A percentile compares a stretch with the other conserved stretches of the same genome.
Conservation (phyloP, 2,329 filamentous ascomycete species). For the Magnaporthiopsis poae region DNA sequence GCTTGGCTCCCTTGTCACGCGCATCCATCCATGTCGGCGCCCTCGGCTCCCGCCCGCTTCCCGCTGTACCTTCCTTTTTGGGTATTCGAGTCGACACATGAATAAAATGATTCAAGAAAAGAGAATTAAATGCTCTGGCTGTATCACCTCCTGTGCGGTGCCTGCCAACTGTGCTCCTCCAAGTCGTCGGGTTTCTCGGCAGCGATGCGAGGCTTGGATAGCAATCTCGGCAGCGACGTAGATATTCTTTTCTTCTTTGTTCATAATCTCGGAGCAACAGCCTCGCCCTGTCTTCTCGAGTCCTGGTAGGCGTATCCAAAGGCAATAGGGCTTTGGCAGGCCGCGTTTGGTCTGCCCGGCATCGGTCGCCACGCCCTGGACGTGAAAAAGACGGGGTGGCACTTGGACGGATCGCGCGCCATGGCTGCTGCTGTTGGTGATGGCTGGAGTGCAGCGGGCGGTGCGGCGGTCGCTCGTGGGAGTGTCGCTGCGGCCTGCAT, state of each 20-base stretch:
- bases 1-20: not conserved
- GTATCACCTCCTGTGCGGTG: not conserved
- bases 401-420: constrained; percentile 45
- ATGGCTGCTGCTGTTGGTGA: constrained; percentile 8
- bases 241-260: not conserved
- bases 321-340: constrained; percentile 40
- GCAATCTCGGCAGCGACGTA: no score
- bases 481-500: constrained; percentile 5
- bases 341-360: constrained; percentile 14
- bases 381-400: constrained; percentile 71
- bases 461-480: not conserved
- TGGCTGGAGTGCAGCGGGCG: not conserved
- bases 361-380: constrained; percentile 45
- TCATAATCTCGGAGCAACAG: constrained; percentile 29
- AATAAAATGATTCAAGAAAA: not conserved
- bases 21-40: not conserved
- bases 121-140: not conserved
- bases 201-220: not conserved
- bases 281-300: constrained; percentile 21
- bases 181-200: not conserved
- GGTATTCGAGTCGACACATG: not conserved
- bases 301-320: constrained; percentile 52
- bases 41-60: no score
- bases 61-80: not conserved
- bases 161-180: no score